Base-by-base conservation (phyloP, 306 rosid species). In the Spatholobus suberectus region DNA sequence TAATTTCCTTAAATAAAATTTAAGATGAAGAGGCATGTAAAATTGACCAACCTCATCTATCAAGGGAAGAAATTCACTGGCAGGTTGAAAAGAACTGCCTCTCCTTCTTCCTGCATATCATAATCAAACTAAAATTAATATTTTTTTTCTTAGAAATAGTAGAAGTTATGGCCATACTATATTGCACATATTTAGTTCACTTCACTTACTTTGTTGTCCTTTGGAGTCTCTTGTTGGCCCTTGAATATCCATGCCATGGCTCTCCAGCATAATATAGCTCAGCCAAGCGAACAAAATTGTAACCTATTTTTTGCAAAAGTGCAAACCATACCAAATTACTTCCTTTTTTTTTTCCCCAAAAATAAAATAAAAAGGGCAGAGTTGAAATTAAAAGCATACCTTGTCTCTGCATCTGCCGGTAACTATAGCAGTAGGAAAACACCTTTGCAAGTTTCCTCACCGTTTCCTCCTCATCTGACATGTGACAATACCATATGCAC, bases 181-280 rank as follows among this genome's bases (percentile, higher is more conserved):
- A n/a, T n/a, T n/a, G n/a, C n/a, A n/a, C n/a, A 32, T 38, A 65
- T 6, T 6, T 27, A 38, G 32, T 58, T 70, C 51, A 84, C 97
- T 58, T 76, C 59, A 85, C 97, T 86, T 75, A 93, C 99, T 84
- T 88, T 83, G 76, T 78, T 87, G 90, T 84, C n/a, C 77, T 89
- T 91, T 89, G 79, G 92, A 85, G 74, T 83, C 87, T 85, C 78
- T 91, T 76, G 96, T 87, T 40, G 99, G 99, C 11, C 98, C 99
- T 83, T 90, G 84, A 73, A 96, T 96, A 81, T 96, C 99, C 99
- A 96, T 96, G 26, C 99, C 99, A 90, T 96, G 99, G 87, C 99
- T 96, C n/a, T 75, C 99, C 99, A 24, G 99, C 99, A 82, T 95
- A 95, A 85, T 93, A 95, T 57, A 95, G 77, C 83, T 95, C 99